Evolutionary conservation across 305 asterid species (phyloP).

Genomic region (Fraxinus xanthoxyloides): DNA sequence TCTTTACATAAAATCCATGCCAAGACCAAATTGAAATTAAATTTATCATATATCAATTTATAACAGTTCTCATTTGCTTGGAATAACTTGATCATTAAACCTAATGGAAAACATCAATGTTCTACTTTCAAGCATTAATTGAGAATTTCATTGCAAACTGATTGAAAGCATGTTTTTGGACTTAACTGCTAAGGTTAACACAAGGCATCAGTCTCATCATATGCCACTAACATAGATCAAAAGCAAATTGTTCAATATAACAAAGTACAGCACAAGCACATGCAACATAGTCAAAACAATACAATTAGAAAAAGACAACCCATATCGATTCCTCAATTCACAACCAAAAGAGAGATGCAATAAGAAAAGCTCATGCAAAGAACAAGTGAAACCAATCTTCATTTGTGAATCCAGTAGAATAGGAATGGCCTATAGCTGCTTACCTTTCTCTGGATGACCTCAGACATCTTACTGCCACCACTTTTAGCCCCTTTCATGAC

Average conservation of each 20-base stretch:
- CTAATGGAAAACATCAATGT: background rate
- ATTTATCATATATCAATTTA: background rate
- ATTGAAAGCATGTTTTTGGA: background rate
- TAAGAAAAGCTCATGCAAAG: background rate
- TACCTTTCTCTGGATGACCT: conserved; percentile 82
- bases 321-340: background rate
- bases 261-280: background rate
- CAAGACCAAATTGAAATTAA: background rate
- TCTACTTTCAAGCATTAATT: background rate
- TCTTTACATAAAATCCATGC: background rate
- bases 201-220: background rate
- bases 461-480: conserved; percentile 72
- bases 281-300: background rate
- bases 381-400: background rate
- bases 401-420: background rate
- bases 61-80: background rate
- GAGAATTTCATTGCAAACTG: background rate
- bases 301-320: background rate
- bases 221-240: background rate
- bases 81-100: background rate
- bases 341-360: background rate
- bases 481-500: conserved; percentile 51
- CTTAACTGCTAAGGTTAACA: background rate
- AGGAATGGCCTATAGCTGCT: conserved; percentile 16
- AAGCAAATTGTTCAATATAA: background rate